A percentile compares a stretch with the other conserved stretches of the same genome.
These are phyloP conservation scores for Solanum paucissectum DNA, from an alignment of 257 asterid species.

Conservation along the genomic window DNA sequence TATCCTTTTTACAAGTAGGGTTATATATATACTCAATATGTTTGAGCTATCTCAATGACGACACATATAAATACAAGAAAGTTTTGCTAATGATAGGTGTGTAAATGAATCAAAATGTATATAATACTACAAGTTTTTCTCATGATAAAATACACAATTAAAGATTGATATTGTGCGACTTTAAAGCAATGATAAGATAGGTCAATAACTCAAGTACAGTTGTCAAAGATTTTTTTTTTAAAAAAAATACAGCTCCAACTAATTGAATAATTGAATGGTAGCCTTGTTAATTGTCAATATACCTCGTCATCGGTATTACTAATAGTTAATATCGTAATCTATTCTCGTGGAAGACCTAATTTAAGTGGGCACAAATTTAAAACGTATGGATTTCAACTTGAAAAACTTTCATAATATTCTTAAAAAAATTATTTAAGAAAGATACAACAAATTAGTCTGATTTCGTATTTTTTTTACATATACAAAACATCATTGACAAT, in stretches of 20 bases:
- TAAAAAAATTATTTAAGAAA: not conserved
- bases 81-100: too few relatives aligned
- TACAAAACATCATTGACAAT: too few relatives aligned
- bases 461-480: too few relatives aligned
- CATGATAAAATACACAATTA: not conserved
- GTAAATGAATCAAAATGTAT: too few relatives aligned
- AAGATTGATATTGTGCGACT: not conserved
- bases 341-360: not conserved
- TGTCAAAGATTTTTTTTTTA: not conserved
- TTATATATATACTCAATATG: too few relatives aligned
- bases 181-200: not conserved
- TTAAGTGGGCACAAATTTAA: not conserved
- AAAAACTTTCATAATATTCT: not conserved
- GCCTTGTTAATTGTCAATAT: too few relatives aligned
- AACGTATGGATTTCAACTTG: not conserved
- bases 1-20: too few relatives aligned
- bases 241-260: not conserved
- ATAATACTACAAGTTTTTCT: not conserved
- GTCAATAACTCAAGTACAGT: not conserved
- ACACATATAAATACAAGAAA: too few relatives aligned
- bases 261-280: too few relatives aligned
- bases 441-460: too few relatives aligned
- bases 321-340: not conserved
- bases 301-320: not conserved
- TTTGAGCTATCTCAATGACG: too few relatives aligned